Base-by-base conservation (phyloP, 805 yeast species). In the Metschnikowia picachoensis region DNA sequence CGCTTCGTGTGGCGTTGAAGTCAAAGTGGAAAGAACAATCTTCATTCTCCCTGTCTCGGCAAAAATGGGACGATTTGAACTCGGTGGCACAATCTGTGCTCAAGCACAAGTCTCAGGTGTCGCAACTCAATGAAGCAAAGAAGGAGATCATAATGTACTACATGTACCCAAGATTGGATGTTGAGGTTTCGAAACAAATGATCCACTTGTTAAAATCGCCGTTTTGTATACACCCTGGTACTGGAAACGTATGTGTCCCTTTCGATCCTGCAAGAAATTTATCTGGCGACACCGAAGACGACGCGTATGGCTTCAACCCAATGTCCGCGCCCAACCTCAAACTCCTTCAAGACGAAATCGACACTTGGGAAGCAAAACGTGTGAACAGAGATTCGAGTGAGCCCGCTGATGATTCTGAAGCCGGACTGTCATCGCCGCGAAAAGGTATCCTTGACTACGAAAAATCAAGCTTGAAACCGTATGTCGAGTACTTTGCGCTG, bases 201-300 rank as follows among this genome's bases (percentile, higher is more conserved):
- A 88, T 83, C 67, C 99, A 94, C 72, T 82, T 94, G 67, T 77
- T 94, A 57, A 94, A 94, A 62, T 87, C 97, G 1, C 99, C 99
- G 14, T 94, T 94, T 64, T 92, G 98, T 70, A 83, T 94, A 36
- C 99, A 94, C 64, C 99, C 99, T 2, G 83, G 89, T 2, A 94
- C 99, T 0, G 97, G 97, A 8, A 85, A 87, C 58, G 87, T 94
- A 3, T 94, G 98, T 78, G 96, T 94, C 8, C 97, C 98, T 0
- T 85, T 80, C 52, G 81, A 79, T 55, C 82, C 83, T 1, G 46
- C 51, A 4, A 60, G 67, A 34, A 71, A 70, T 51, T 53, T 72
- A 31, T 60, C 66, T 8, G 60, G 57, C 15, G 61, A 67, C 42
- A 39, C 44, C 20, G 67, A 62, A 2, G 73, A 71, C 49, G 76